A percentile compares a stretch with the other conserved stretches of the same genome.
phyloP scores from a whole-genome alignment of 352 stramenopile species.

The Pythium oligandrum region DNA sequence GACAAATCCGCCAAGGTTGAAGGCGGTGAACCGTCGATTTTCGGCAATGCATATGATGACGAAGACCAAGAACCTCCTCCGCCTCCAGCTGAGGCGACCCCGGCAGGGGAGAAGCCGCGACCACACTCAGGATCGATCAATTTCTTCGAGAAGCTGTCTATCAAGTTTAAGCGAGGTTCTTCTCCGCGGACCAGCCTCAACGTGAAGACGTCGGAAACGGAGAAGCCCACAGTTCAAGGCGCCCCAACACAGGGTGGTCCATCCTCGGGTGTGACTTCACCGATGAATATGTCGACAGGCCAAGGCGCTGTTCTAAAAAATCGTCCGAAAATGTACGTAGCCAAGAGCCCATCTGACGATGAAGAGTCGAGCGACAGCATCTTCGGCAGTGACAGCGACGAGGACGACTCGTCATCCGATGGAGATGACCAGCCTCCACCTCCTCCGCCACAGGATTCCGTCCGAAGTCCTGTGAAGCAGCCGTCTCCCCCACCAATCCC shows the following conservation, averaged over 20 bases:
- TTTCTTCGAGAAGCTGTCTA: slow-evolving; percentile 83
- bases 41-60: slow-evolving; percentile 18
- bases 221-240: slow-evolving; percentile 8
- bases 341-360: slow-evolving; percentile 50
- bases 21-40: too few species aligned
- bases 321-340: slow-evolving; percentile 76
- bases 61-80: slow-evolving; percentile 21
- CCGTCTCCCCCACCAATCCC: not conserved
- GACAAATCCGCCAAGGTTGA: too few species aligned
- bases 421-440: slow-evolving; percentile 25
- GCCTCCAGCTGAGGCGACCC: slow-evolving; percentile 10
- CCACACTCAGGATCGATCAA: slow-evolving; percentile 45
- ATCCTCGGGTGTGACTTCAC: slow-evolving; percentile 5
- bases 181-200: slow-evolving; percentile 33
- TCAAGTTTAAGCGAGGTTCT: slow-evolving; percentile 69
- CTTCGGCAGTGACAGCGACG: slow-evolving; percentile 75
- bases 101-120: slow-evolving; percentile 10
- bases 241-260: slow-evolving; percentile 6
- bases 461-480: not conserved
- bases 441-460: slow-evolving; percentile 3
- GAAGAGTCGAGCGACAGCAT: slow-evolving; percentile 87
- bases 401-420: slow-evolving; percentile 35
- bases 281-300: slow-evolving; percentile 8
- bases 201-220: slow-evolving; percentile 14
- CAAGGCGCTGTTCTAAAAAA: slow-evolving; percentile 48